Conservation (phyloP, 208 protist species). For the Crithidia mellificae region DNA sequence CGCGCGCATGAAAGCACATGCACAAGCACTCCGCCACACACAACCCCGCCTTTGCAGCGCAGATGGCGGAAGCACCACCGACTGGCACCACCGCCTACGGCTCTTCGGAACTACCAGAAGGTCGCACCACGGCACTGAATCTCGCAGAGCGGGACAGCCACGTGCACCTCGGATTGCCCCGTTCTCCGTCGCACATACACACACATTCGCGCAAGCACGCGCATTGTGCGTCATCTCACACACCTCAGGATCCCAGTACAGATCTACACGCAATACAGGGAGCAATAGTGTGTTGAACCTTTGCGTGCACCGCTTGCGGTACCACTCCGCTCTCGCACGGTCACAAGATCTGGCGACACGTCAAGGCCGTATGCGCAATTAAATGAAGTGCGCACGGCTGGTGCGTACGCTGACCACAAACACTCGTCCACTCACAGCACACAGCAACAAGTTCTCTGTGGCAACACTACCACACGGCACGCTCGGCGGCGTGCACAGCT, state of each 20-base stretch:
- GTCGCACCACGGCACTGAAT: conserved; percentile 36
- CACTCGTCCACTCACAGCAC: background rate
- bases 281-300: conserved; percentile 20
- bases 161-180: conserved; percentile 62
- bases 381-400: conserved; percentile 18
- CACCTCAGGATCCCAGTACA: conserved; percentile 50
- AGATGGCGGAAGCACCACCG: no score
- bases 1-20: no score
- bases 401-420: conserved; percentile 13
- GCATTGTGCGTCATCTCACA: no score
- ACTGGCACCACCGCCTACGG: no score
- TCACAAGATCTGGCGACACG: conserved; percentile 13
- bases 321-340: background rate
- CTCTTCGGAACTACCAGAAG: conserved; percentile 72
- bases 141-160: conserved; percentile 20
- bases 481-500: conserved; percentile 10
- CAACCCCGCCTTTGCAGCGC: no score
- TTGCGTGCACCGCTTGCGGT: background rate
- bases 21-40: no score
- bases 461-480: background rate
- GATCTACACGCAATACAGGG: conserved; percentile 18
- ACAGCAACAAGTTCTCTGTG: background rate
- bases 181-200: conserved; percentile 29
- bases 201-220: no score
- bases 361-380: conserved; percentile 19